Conservation (phyloP, 2,329 filamentous ascomycete genomes). For the Alternaria consortialis region DNA sequence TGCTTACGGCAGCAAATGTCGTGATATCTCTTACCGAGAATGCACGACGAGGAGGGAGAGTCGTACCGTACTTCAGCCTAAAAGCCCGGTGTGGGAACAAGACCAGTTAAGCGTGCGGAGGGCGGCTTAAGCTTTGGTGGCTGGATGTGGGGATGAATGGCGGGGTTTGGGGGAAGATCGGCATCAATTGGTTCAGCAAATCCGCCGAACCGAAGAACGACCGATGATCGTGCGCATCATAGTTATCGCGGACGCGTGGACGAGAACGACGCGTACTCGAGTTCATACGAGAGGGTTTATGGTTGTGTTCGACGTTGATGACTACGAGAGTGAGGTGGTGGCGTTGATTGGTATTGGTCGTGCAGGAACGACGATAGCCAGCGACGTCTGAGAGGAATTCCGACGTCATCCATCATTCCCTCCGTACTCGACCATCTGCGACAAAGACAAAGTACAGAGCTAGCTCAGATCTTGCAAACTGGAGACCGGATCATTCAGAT, state of each 20-base stretch:
- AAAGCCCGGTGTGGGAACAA: not conserved
- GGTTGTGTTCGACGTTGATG: not conserved
- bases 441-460: too few species aligned
- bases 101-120: slow-evolving; percentile 15
- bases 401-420: not conserved
- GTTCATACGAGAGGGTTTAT: not conserved
- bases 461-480: not conserved
- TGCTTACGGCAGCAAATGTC: slow-evolving; percentile 2
- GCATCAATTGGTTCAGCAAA: not conserved
- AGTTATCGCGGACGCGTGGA: not conserved
- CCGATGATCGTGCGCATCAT: not conserved
- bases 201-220: not conserved
- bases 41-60: not conserved
- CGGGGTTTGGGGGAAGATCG: slow-evolving; percentile 9
- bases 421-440: not conserved
- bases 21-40: slow-evolving; percentile 8
- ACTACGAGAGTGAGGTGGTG: not conserved
- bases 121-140: slow-evolving; percentile 1
- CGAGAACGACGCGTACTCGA: not conserved
- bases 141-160: slow-evolving; percentile 4
- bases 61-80: slow-evolving; percentile 22
- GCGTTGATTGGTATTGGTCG: not conserved
- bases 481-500: not conserved
- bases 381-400: not conserved
- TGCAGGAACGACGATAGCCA: not conserved